Evolutionary conservation across 192 early-diverging fungal genomes (phyloP).

Genomic region (Entomortierella parvispora): DNA sequence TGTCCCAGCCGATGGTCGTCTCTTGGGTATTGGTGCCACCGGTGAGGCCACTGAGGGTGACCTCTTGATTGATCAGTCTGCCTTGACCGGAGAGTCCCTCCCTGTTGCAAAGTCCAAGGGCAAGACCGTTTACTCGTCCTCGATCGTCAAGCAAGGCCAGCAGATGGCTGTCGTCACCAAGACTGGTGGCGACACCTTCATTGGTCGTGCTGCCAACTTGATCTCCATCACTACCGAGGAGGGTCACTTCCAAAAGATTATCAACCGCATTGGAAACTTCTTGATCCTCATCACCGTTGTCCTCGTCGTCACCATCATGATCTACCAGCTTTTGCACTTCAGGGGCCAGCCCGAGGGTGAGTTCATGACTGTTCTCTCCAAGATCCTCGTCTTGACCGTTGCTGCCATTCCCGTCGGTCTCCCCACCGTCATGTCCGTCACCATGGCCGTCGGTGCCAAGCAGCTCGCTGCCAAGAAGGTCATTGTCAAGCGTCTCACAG

Average conservation of each 20-base stretch:
- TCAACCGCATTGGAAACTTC: constrained; percentile 90
- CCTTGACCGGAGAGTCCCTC: constrained; percentile 89
- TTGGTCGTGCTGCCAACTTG: constrained; percentile 91
- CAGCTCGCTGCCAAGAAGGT: constrained; percentile 86
- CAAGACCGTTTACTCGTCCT: constrained; percentile 85
- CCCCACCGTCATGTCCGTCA: constrained; percentile 87
- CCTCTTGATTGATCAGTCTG: too few relatives aligned
- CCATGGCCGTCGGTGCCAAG: constrained; percentile 87
- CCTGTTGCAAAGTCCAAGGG: constrained; percentile 82
- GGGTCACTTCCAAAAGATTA: constrained; percentile 95
- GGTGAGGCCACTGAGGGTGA: constrained; percentile 59
- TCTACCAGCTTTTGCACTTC: constrained; percentile 68
- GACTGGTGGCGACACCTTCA: constrained; percentile 90
- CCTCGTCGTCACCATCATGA: constrained; percentile 78
- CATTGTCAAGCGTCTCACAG: constrained; percentile 89
- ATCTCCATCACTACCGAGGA: constrained; percentile 89
- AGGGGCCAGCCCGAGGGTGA: constrained; percentile 54
- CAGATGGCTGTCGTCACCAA: constrained; percentile 88
- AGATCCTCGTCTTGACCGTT: constrained; percentile 83
- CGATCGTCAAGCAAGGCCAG: constrained; percentile 91
- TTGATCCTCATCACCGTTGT: constrained; percentile 79
- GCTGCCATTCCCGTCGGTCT: constrained; percentile 89
- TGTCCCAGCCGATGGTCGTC: constrained; percentile 88
- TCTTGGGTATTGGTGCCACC: constrained; percentile 78
- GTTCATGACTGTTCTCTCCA: constrained; percentile 66